A percentile compares a stretch with the other conserved stretches of the same genome.
These are phyloP conservation scores for Eimeria falciformis DNA, from an alignment of 169 alveolate genomes.

Conservation along the genomic window DNA sequence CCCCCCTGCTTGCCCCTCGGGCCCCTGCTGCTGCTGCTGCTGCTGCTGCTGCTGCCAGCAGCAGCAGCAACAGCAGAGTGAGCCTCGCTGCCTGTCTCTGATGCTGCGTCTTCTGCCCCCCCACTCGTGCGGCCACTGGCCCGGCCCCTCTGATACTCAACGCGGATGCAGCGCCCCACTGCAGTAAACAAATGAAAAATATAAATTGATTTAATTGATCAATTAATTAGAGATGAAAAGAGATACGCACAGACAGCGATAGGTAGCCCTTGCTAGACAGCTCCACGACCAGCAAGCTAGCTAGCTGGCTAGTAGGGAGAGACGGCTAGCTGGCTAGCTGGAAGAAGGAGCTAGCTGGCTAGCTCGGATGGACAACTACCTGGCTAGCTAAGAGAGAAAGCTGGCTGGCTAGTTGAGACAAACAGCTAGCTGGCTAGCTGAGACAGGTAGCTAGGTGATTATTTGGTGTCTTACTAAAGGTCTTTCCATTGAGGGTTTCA, in stretches of 20 bases:
- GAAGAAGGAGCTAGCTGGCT: too few species aligned
- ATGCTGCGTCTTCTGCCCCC: slow-evolving; percentile 58
- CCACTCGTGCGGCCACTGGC: slow-evolving; percentile 31
- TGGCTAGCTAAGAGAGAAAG: too few species aligned
- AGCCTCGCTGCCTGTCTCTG: slow-evolving; percentile 62
- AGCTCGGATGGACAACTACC: too few species aligned
- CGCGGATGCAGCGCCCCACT: slow-evolving; percentile 78
- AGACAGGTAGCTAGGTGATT: too few species aligned
- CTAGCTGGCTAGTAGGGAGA: background rate
- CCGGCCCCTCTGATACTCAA: slow-evolving; percentile 75
- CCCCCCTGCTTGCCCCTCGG: slow-evolving; percentile 64
- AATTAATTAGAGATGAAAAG: background rate
- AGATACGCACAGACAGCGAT: too few species aligned
- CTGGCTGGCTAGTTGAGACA: background rate
- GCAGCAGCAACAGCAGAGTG: slow-evolving; percentile 40
- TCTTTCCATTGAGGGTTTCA: slow-evolving; percentile 74
- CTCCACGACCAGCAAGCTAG: too few species aligned
- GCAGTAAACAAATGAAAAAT: background rate
- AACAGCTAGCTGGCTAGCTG: too few species aligned
- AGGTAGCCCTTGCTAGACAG: too few species aligned
- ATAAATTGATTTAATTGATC: background rate
- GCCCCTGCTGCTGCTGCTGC: slow-evolving; percentile 45
- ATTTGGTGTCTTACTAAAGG: slow-evolving; percentile 36
- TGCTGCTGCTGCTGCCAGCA: slow-evolving; percentile 3
- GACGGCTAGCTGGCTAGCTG: too few species aligned